A percentile compares a stretch with the other conserved stretches of the same genome.
Evolutionary conservation across 139 green algal species (phyloP).

Genomic region (Chlamydomonas schloesseri): DNA sequence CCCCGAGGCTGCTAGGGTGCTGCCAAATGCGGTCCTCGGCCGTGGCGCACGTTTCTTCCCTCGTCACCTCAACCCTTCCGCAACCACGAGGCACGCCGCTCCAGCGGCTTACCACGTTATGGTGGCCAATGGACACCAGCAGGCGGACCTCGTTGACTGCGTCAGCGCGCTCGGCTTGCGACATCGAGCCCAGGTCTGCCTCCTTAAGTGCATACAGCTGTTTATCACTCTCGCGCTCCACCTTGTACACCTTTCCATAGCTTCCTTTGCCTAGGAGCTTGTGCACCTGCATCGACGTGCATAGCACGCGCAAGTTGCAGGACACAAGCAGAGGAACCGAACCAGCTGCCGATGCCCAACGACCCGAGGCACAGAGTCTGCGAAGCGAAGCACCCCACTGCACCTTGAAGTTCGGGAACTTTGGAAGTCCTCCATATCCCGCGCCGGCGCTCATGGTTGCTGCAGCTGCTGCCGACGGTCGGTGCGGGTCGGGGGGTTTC

Average conservation of each 20-base stretch:
- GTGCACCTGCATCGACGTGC: conserved; percentile 60
- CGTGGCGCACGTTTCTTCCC: too few relatives aligned
- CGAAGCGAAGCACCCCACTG: background rate
- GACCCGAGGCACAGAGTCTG: too few relatives aligned
- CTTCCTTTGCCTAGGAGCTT: conserved; percentile 84
- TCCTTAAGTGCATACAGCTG: conserved; percentile 85
- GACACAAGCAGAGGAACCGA: too few relatives aligned
- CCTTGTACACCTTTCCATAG: conserved; percentile 84
- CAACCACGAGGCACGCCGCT: too few relatives aligned
- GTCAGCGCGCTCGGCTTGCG: conserved; percentile 71
- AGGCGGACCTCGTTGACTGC: conserved; percentile 85
- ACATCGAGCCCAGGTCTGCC: conserved; percentile 79
- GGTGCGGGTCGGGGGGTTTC: too few relatives aligned
- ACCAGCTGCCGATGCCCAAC: background rate
- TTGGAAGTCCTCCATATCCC: background rate
- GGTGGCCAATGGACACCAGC: conserved; percentile 76
- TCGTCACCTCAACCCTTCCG: too few relatives aligned
- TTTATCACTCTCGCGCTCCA: conserved; percentile 71
- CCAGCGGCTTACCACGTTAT: conserved; percentile 60
- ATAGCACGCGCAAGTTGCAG: too few relatives aligned
- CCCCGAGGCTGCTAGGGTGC: too few relatives aligned
- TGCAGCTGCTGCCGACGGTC: background rate
- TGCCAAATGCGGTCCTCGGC: too few relatives aligned
- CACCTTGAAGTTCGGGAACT: background rate
- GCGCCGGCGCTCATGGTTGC: background rate